phyloP scores from a whole-genome alignment of 805 yeast genomes.

The Dipodascus albidus region DNA sequence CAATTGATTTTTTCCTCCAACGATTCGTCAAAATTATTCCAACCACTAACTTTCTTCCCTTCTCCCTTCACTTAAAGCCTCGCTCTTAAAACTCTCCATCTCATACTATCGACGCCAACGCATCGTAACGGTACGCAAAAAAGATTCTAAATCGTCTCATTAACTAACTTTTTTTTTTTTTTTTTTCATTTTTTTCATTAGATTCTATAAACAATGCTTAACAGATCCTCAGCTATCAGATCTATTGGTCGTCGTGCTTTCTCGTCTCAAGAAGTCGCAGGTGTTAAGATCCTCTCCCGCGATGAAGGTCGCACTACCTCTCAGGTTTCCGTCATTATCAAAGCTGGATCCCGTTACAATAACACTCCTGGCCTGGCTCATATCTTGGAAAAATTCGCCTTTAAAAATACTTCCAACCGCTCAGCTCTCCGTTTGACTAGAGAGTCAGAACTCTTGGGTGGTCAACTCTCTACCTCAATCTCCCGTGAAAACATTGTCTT shows the following conservation, averaged over 20 bases:
- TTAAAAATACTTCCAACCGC: constrained; percentile 62
- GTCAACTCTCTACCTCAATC: constrained; percentile 53
- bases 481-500: constrained; percentile 79
- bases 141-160: neutral
- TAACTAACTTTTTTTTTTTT: neutral
- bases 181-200: neutral
- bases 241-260: constrained; percentile 15
- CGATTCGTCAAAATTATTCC: neutral
- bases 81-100: neutral
- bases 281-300: constrained; percentile 19
- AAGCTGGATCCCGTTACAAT: constrained; percentile 74
- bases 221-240: neutral
- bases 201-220: neutral
- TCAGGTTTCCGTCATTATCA: constrained; percentile 65
- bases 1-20: neutral
- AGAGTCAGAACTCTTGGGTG: constrained; percentile 91
- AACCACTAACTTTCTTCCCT: neutral
- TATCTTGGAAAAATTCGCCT: constrained; percentile 71
- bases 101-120: neutral
- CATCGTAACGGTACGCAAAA: neutral
- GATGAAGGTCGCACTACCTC: constrained; percentile 61
- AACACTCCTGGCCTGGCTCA: constrained; percentile 75
- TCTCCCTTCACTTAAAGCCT: too few species aligned
- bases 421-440: constrained; percentile 89
- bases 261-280: constrained; percentile 19